Base-by-base conservation (phyloP, 805 yeast genomes). In the Candida arabinofermentans region DNA sequence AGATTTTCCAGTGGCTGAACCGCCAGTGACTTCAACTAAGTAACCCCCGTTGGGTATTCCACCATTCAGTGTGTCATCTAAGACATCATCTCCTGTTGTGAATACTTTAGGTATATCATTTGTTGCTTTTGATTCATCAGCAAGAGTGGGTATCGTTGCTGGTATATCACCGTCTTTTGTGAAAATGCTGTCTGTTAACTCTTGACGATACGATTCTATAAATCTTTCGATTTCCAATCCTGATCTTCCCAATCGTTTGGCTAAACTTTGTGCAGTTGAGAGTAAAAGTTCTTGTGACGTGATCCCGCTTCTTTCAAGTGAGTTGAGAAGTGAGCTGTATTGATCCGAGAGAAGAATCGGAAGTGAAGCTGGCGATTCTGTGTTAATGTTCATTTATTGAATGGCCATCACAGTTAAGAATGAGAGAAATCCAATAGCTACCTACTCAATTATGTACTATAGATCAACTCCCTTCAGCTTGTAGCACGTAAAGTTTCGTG, bases 1-100 rank as follows among this genome's bases (percentile, higher is more conserved):
- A 0, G 96, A 82, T 55, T 91, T 91, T 0, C 96, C 98, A 1
- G 85, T 74, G 0, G 95, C 86, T 38, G 95, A 79, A 21, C 83
- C 84, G 0, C 98, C 98, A 51, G 79, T 81, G 3, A 91, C 58
- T 64, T 90, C 98, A 0, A 89, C 81, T 2, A 84, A 57, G 19
- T 70, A 61, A 3, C 81, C 76, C 3, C 74, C 58, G 2, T 22
- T 34, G 9, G 66, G 71, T 4, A 83, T 66, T 0, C 90, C 91
- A 18, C 65, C 62, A 30, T 70, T 66, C 5, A 84, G 55, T 0
- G 65, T 43, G 8, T 49, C 53, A 54, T 84, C 90, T 1, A 84
- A 47, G 5, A 47, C 51, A 1, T 54, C 57, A 53, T 74, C 80
- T 0, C 86, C 86, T 0, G 82, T 70, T 7, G 84, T 71, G 54